phyloP scores from a whole-genome alignment of 2,329 filamentous ascomycete species.

The Orbilia oligospora region DNA sequence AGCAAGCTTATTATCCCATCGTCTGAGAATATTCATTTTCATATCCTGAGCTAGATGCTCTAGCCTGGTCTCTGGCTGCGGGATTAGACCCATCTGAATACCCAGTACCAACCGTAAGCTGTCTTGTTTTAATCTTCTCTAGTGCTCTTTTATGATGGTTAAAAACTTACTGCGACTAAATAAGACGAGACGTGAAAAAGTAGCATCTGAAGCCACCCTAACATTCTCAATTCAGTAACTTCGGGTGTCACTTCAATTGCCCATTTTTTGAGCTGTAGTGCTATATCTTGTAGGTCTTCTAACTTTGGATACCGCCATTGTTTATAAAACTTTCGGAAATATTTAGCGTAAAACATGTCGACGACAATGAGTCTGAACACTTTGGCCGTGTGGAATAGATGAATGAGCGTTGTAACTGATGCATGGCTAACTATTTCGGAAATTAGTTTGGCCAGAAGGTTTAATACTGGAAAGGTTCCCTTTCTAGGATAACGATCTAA shows the following conservation, averaged over 20 bases:
- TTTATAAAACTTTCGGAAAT: constrained; percentile 5
- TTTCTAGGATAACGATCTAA: background rate
- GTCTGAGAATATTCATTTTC: constrained; percentile 13
- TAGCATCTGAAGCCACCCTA: constrained; percentile 28
- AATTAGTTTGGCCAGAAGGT: constrained; percentile 7
- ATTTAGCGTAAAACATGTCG: constrained; percentile 3
- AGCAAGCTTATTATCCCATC: constrained; percentile 27
- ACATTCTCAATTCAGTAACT: constrained; percentile 14
- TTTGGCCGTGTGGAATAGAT: constrained; percentile 28
- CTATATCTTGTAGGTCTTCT: constrained; percentile 9
- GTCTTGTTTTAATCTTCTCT: background rate
- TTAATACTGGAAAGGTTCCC: constrained; percentile 18
- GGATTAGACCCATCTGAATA: constrained; percentile 8
- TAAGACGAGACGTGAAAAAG: constrained; percentile 37
- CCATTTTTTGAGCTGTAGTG: constrained; percentile 1
- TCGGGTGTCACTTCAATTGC: constrained; percentile 14
- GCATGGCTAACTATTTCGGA: constrained; percentile 13
- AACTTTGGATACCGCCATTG: constrained; percentile 15
- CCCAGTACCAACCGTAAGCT: background rate
- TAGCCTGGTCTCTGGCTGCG: background rate
- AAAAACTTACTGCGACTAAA: constrained; percentile 16
- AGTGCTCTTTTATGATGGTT: background rate
- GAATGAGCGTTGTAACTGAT: constrained; percentile 35
- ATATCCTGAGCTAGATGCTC: constrained; percentile 16
- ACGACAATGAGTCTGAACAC: constrained; percentile 22